Evolutionary conservation across 139 green algal genomes (phyloP), one percentile per base, ranked within the genome.

Genomic region (Tetradesmus lagerheimii): DNA sequence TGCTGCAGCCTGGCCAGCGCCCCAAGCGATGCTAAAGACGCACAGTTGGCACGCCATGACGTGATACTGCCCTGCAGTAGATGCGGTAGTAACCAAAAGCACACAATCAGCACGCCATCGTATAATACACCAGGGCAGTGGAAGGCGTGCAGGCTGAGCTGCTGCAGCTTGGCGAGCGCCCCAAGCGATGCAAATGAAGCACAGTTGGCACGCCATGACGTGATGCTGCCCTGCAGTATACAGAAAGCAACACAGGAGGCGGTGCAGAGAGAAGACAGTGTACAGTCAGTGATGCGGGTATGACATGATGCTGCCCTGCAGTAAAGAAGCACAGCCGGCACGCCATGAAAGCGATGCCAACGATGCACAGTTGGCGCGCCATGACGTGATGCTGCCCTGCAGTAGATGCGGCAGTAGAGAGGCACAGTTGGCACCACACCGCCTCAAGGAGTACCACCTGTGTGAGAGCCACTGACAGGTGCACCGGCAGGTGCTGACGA

Each of bases 41-140:
- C 83, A 45, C 83, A 88, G 83, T 80, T 80, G 62, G 83, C 37
- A n/a, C 83, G 62, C 83, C 83, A 88, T 4, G 83, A 62, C 11
- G 64, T 88, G 64, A 88, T 47, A 35, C 83, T 88, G 38, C 83
- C 83, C 83, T 88, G 83, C 29, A n/a, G n/a, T n/a, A n/a, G n/a
- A n/a, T n/a, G n/a, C n/a, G n/a, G n/a, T n/a, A n/a, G n/a, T n/a
- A n/a, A n/a, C n/a, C n/a, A n/a, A n/a, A n/a, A n/a, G n/a, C n/a
- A n/a, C n/a, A n/a, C n/a, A n/a, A n/a, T n/a, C n/a, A n/a, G n/a
- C n/a, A n/a, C n/a, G n/a, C n/a, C n/a, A n/a, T n/a, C n/a, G n/a
- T n/a, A n/a, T n/a, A n/a, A n/a, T n/a, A n/a, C n/a, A n/a, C 82
- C 82, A 29, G 82, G 82, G 82, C 82, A 87, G 57, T 87, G 83